Conservation (phyloP, 2,329 filamentous ascomycete genomes). For the Endoconidiophora polonica region DNA sequence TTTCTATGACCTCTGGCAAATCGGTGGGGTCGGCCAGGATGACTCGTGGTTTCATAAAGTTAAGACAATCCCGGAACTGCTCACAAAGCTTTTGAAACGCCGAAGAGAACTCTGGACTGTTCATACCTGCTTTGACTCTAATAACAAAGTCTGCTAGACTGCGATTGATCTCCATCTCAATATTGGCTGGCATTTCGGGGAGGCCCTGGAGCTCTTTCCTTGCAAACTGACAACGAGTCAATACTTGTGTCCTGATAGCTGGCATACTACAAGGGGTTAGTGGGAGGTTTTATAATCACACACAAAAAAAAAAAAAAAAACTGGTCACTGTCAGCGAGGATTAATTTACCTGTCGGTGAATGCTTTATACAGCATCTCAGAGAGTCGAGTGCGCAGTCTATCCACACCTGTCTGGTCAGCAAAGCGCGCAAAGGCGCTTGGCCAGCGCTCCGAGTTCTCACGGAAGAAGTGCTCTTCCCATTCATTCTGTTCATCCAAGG, state of each 20-base stretch:
- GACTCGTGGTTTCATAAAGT: slow-evolving; percentile 31
- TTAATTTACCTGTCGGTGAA: slow-evolving; percentile 33
- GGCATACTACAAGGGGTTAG: slow-evolving; percentile 25
- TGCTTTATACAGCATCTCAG: slow-evolving; percentile 33
- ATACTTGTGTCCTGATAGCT: slow-evolving; percentile 36
- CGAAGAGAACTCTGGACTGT: slow-evolving; percentile 30
- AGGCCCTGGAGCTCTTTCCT: slow-evolving; percentile 37
- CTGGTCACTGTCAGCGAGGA: not conserved
- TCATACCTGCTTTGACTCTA: slow-evolving; percentile 35
- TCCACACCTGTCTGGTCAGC: slow-evolving; percentile 35
- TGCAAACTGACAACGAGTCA: slow-evolving; percentile 33
- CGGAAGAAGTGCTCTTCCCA: slow-evolving; percentile 39
- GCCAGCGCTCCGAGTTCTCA: slow-evolving; percentile 28
- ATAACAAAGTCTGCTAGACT: slow-evolving; percentile 41
- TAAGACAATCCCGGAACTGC: slow-evolving; percentile 32
- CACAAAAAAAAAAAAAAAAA: not conserved
- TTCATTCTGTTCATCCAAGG: slow-evolving; percentile 32
- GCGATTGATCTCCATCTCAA: slow-evolving; percentile 46
- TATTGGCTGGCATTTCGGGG: slow-evolving; percentile 51
- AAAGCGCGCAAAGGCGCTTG: slow-evolving; percentile 29
- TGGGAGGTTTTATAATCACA: not conserved
- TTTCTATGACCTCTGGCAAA: slow-evolving; percentile 21
- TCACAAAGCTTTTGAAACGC: slow-evolving; percentile 30
- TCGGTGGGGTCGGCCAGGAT: slow-evolving; percentile 25
- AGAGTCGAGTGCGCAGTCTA: slow-evolving; percentile 34